Evolutionary conservation across 2,329 filamentous ascomycete genomes (phyloP), one percentile per base, ranked within the genome.

Genomic region (Calcarisporium arbuscula): DNA sequence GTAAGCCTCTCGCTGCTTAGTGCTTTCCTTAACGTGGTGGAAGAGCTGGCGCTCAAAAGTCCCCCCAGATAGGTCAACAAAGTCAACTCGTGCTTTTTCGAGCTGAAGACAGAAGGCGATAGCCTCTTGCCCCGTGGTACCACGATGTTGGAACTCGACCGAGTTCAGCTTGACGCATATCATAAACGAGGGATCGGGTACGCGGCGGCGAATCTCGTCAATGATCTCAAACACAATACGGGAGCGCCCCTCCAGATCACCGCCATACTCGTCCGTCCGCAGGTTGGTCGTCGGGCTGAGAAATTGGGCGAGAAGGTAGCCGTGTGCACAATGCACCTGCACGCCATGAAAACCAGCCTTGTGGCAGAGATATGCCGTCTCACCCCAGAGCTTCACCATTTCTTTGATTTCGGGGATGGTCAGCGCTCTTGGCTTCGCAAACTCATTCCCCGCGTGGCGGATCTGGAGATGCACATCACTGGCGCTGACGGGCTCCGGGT

Each of bases 361-460:
- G 39, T 81, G 67, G 5, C 75, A 59, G 43, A 71, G 82, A 46
- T 76, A 71, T 0, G 77, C 76, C 0, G 76, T 68, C 45, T 82
- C 70, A 0, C 72, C 72, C 46, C 80, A 84, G 3, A 68, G 67
- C 16, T 74, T 65, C n/a, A 79, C 65, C n/a, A 84, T 51, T 11
- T 58, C 50, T 23, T 64, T 51, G 44, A 84, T 75, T 31, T 80
- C 75, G 11, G 64, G 60, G 17, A 69, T 56, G 1, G 67, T 70
- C 19, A 71, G 72, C 2, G 70, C 62, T 25, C 66, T 66, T 0
- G 74, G 74, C 49, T 70, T 69, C 4, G 58, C 70, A 40, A 60
- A 65, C 7, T 35, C 45, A 42, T 47, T 43, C 5, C 52, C 51
- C 39, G 49, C 38, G 6, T 45, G 27, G 11, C 39, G 42, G 17